Evolutionary conservation across 768 basidiomycete species (phyloP).

Genomic region (Leccinum disarticulatum): DNA sequence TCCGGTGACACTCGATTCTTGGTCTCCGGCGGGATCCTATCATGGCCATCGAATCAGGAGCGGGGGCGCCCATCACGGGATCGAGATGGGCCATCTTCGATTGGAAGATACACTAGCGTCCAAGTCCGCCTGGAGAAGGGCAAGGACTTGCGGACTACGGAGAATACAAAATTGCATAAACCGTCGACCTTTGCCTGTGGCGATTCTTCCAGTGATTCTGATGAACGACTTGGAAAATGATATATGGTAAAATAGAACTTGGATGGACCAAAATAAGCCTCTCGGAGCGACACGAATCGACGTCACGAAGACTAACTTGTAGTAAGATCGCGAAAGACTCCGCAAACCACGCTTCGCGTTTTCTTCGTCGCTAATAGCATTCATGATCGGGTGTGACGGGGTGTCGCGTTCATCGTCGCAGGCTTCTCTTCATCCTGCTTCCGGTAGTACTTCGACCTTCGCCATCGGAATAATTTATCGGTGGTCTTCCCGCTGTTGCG

Average conservation of each 20-base stretch:
- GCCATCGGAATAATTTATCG: neutral
- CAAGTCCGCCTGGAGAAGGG: too few relatives aligned
- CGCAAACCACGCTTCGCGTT: neutral
- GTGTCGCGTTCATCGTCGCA: neutral
- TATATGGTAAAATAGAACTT: neutral
- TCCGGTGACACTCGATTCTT: conserved; percentile 3
- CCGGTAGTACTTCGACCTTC: neutral
- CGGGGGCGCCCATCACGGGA: neutral
- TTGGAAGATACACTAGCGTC: neutral
- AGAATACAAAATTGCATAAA: neutral
- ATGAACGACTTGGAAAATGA: neutral
- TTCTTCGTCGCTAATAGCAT: neutral
- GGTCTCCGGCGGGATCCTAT: conserved; percentile 1
- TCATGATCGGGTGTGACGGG: neutral
- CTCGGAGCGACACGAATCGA: neutral
- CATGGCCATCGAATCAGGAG: neutral
- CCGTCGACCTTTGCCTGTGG: neutral
- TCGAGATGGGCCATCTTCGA: neutral
- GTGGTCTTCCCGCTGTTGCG: neutral
- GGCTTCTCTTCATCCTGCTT: neutral
- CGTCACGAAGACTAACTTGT: too few relatives aligned
- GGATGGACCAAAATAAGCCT: neutral
- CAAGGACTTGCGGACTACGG: neutral
- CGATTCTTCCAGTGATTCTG: neutral
- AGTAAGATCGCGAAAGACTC: neutral